phyloP scores from a whole-genome alignment of 352 stramenopile genomes.

The Phytophthora nicotianae region DNA sequence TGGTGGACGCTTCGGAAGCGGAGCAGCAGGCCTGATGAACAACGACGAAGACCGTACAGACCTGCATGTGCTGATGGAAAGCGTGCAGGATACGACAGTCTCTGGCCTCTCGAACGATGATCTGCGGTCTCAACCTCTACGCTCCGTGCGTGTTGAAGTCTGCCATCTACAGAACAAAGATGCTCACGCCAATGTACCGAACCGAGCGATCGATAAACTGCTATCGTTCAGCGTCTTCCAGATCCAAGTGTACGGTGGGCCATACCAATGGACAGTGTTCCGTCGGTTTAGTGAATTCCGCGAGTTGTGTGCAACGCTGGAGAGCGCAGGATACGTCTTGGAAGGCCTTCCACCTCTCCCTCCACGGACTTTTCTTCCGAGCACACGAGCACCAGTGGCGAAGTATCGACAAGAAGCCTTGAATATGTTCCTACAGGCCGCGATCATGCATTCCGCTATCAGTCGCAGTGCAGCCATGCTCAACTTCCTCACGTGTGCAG shows the following conservation, averaged over 20 bases:
- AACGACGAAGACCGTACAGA: constrained; percentile 76
- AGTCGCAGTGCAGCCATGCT: constrained; percentile 74
- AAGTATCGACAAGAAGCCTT: constrained; percentile 79
- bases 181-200: constrained; percentile 78
- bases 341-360: constrained; percentile 70
- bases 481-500: constrained; percentile 76
- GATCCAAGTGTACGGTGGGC: constrained; percentile 81
- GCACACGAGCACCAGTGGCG: constrained; percentile 66
- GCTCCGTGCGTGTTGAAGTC: constrained; percentile 81
- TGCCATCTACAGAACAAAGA: constrained; percentile 90
- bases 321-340: constrained; percentile 49
- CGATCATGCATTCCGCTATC: constrained; percentile 84
- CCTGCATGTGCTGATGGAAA: constrained; percentile 81
- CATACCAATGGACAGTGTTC: constrained; percentile 87
- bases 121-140: constrained; percentile 72
- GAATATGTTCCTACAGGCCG: constrained; percentile 79
- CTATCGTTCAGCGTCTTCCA: constrained; percentile 87
- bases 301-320: constrained; percentile 53
- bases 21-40: constrained; percentile 21
- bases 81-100: constrained; percentile 81
- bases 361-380: constrained; percentile 74
- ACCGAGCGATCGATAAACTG: constrained; percentile 69
- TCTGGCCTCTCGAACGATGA: constrained; percentile 74
- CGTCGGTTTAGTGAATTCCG: constrained; percentile 88
- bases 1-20: constrained; percentile 18